Evolutionary conservation across 2,329 filamentous ascomycete genomes (phyloP).

Genomic region (Diaporthe nobilis): DNA sequence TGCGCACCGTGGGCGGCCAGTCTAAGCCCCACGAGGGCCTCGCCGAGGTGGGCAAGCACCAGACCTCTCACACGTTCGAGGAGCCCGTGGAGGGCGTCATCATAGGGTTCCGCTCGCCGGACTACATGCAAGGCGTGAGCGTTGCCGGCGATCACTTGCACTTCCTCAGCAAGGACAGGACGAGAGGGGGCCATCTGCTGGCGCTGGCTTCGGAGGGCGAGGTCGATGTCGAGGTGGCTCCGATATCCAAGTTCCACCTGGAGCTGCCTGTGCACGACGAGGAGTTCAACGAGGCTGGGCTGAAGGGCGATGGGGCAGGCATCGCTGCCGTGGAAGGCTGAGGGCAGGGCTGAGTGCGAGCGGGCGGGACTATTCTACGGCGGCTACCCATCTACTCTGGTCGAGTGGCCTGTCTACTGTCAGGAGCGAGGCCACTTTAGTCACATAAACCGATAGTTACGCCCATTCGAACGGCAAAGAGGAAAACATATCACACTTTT

Average conservation of each 20-base stretch:
- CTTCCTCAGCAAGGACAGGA: constrained; percentile 51
- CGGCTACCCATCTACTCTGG: background rate
- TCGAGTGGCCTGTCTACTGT: background rate
- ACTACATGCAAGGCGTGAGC: constrained; percentile 52
- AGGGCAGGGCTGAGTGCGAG: background rate
- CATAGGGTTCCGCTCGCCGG: constrained; percentile 51
- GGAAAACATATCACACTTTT: background rate
- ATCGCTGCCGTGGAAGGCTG: constrained; percentile 52
- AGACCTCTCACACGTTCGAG: constrained; percentile 49
- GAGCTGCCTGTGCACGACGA: constrained; percentile 52
- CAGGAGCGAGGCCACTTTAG: background rate
- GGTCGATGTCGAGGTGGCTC: constrained; percentile 49
- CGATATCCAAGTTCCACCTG: constrained; percentile 49
- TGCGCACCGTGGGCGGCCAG: constrained; percentile 53
- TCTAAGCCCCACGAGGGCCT: constrained; percentile 47
- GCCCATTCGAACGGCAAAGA: background rate
- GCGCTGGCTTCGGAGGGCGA: constrained; percentile 49
- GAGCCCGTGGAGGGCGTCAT: constrained; percentile 47
- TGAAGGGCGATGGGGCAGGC: constrained; percentile 48
- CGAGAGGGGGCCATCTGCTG: constrained; percentile 51
- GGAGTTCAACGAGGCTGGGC: constrained; percentile 50
- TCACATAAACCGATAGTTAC: background rate
- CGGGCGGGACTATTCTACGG: background rate
- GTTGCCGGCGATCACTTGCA: constrained; percentile 54
- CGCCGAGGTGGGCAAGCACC: constrained; percentile 48